phyloP scores from a whole-genome alignment of 1,139 yeast species.

The Hyphopichia burtonii region DNA sequence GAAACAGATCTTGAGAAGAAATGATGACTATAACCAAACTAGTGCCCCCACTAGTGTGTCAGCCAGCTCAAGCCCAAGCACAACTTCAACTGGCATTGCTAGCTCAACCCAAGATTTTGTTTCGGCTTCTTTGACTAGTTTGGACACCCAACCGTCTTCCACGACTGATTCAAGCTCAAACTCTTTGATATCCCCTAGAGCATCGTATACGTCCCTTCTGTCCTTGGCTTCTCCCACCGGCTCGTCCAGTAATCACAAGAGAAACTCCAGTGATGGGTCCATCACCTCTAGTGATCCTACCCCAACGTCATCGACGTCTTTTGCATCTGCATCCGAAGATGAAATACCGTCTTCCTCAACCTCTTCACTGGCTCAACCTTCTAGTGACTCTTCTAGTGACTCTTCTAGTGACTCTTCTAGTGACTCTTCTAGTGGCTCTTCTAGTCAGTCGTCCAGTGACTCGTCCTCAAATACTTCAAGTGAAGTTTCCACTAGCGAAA shows the following conservation, averaged over 20 bases:
- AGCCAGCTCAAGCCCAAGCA: too few species aligned
- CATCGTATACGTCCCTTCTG: neutral
- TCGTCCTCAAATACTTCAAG: too few species aligned
- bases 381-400: too few species aligned
- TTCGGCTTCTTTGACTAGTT: neutral
- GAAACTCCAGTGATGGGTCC: constrained; percentile 1
- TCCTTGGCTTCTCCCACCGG: neutral
- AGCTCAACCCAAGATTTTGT: neutral
- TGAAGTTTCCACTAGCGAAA: too few species aligned
- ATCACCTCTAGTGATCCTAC: neutral
- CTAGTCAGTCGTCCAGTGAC: too few species aligned
- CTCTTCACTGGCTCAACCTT: neutral
- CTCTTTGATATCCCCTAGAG: neutral
- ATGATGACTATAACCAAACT: neutral
- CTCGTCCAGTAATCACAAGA: neutral
- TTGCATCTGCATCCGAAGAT: neutral
- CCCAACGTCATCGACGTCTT: neutral
- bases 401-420: neutral
- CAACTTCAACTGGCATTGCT: neutral
- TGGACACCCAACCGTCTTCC: neutral
- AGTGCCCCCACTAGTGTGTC: too few species aligned
- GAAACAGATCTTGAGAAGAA: neutral
- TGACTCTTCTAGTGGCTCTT: neutral
- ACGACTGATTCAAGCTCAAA: neutral
- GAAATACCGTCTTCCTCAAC: constrained; percentile 16